Evolutionary conservation across 2,329 filamentous ascomycete genomes (phyloP).

Genomic region (Esteya vermicola): DNA sequence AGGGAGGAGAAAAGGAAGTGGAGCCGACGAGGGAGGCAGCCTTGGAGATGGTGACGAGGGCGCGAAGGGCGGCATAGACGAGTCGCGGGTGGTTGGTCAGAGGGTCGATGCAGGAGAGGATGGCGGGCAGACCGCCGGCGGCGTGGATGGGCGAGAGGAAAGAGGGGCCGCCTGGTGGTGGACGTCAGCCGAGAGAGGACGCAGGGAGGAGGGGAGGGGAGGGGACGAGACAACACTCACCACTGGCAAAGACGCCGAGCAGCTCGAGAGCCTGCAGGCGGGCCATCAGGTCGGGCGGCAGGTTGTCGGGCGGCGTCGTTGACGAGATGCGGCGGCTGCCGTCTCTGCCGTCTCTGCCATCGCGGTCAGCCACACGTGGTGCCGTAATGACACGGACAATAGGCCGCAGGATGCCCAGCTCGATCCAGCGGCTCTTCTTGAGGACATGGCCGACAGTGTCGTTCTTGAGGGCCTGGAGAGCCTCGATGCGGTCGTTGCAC

Average conservation of each 20-base stretch:
- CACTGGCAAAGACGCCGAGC: conserved; percentile 72
- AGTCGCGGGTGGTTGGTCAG: conserved; percentile 49
- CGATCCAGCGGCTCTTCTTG: conserved; percentile 69
- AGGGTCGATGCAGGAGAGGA: conserved; percentile 58
- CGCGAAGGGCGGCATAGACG: conserved; percentile 58
- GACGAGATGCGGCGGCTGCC: conserved; percentile 10
- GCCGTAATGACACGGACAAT: conserved; percentile 32
- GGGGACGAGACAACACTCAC: conserved; percentile 28
- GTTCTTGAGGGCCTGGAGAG: conserved; percentile 69
- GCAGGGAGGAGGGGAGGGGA: conserved; percentile 2
- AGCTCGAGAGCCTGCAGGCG: conserved; percentile 71
- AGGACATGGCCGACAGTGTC: conserved; percentile 78
- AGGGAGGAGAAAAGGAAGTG: conserved; percentile 38
- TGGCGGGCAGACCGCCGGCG: conserved; percentile 50
- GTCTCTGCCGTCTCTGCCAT: conserved; percentile 22
- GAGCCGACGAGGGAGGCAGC: conserved; percentile 21
- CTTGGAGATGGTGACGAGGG: conserved; percentile 57
- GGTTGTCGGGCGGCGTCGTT: conserved; percentile 17
- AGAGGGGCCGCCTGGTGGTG: conserved; percentile 63
- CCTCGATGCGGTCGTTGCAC: conserved; percentile 36
- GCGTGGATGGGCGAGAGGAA: conserved; percentile 65
- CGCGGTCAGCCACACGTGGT: conserved; percentile 15
- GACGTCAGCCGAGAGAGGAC: not conserved
- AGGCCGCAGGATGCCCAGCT: conserved; percentile 51
- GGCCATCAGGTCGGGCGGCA: conserved; percentile 51